These are phyloP conservation scores for Inosperma sp. DNA, from an alignment of 768 basidiomycete genomes.

Conservation along the genomic window DNA sequence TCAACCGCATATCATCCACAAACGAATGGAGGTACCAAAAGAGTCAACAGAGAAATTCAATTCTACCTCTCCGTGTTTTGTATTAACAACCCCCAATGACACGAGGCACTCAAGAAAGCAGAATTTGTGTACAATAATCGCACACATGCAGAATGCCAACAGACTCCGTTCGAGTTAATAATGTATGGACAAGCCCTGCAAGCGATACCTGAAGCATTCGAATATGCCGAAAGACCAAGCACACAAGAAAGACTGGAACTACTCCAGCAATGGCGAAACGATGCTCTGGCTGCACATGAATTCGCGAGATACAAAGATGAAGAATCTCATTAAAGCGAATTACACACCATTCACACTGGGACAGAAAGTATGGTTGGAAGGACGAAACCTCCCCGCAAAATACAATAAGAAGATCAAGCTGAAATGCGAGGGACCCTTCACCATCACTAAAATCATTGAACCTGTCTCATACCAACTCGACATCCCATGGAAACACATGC, in stretches of 20 bases:
- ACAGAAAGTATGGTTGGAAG: constrained; percentile 7
- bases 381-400: neutral
- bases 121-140: constrained; percentile 20
- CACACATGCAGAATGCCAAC: constrained; percentile 9
- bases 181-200: constrained; percentile 11
- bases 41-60: constrained; percentile 22
- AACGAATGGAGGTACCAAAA: constrained; percentile 21
- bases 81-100: constrained; percentile 17
- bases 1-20: constrained; percentile 17
- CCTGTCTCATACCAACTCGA: constrained; percentile 16
- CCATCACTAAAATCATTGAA: constrained; percentile 13
- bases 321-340: neutral
- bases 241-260: constrained; percentile 4
- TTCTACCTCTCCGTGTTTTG: constrained; percentile 18
- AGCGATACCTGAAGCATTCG: constrained; percentile 7
- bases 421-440: constrained; percentile 16
- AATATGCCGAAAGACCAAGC: constrained; percentile 2
- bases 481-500: constrained; percentile 8
- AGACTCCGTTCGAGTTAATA: constrained; percentile 22
- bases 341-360: constrained; percentile 8
- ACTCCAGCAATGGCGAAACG: constrained; percentile 5
- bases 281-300: constrained; percentile 17
- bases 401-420: constrained; percentile 8
- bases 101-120: constrained; percentile 1
- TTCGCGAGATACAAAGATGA: constrained; percentile 6